These are phyloP conservation scores for Tetrahymena thermophila DNA, from an alignment of 73 alveolate species.

Conservation along the genomic window DNA sequence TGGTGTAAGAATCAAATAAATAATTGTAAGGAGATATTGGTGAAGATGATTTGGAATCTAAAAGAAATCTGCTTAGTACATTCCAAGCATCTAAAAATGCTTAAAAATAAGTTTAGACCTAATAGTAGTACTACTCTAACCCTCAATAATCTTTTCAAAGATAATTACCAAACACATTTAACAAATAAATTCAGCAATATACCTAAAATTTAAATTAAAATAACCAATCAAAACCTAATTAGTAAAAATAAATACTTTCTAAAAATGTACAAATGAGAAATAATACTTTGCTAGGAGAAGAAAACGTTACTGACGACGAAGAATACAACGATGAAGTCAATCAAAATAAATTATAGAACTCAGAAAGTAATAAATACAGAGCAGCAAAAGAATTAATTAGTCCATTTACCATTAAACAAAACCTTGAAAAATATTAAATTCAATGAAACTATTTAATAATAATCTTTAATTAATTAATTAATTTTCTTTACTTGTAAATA, in stretches of 20 bases:
- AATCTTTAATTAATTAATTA: no score
- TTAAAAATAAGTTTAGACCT: background rate
- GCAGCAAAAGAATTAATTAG: background rate
- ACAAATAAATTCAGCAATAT: background rate
- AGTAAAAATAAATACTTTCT: background rate
- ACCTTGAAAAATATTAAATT: background rate
- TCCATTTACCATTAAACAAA: background rate
- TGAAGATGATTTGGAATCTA: background rate
- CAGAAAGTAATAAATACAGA: background rate
- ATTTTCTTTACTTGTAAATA: background rate
- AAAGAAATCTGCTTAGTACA: background rate
- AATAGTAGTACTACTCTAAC: background rate
- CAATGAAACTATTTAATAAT: background rate
- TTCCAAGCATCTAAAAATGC: background rate
- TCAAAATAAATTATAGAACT: background rate
- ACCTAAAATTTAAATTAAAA: background rate
- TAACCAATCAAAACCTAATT: background rate
- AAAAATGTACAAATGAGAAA: background rate
- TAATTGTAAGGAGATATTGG: background rate
- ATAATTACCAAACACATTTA: background rate
- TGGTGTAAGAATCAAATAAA: background rate
- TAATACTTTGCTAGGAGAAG: background rate
- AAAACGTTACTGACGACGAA: background rate
- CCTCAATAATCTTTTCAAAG: background rate
- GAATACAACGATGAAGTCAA: background rate